Evolutionary conservation across 2,329 filamentous ascomycete genomes (phyloP).

Genomic region (Aspergillus tamarii): DNA sequence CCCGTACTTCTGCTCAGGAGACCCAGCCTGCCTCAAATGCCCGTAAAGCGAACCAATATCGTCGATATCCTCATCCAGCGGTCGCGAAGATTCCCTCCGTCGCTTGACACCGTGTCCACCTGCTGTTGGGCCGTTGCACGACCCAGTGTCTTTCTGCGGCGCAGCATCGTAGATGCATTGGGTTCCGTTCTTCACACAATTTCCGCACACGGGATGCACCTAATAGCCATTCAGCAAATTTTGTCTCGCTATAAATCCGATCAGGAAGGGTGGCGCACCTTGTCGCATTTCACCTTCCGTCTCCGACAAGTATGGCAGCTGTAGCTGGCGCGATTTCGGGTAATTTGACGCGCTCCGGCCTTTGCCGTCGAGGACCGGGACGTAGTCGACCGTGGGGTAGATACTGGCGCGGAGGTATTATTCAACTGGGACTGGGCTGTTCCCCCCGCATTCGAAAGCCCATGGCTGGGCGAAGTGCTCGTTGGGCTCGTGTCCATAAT

Average conservation of each 20-base stretch:
- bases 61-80: slow-evolving; percentile 35
- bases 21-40: slow-evolving; percentile 30
- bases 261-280: slow-evolving; percentile 27
- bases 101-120: slow-evolving; percentile 39
- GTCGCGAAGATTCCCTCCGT: slow-evolving; percentile 34
- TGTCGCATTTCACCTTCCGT: slow-evolving; percentile 53
- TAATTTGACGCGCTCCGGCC: slow-evolving; percentile 46
- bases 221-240: slow-evolving; percentile 18
- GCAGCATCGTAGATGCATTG: slow-evolving; percentile 47
- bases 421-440: slow-evolving; percentile 13
- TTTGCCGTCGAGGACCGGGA: slow-evolving; percentile 19
- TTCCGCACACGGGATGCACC: slow-evolving; percentile 50
- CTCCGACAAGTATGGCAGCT: slow-evolving; percentile 51
- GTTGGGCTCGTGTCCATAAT: slow-evolving; percentile 26
- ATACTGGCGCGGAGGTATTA: slow-evolving; percentile 9
- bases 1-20: slow-evolving; percentile 31
- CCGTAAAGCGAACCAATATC: slow-evolving; percentile 38
- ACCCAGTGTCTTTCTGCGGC: slow-evolving; percentile 28
- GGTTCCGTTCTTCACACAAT: slow-evolving; percentile 48
- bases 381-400: slow-evolving; percentile 10
- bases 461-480: slow-evolving; percentile 16
- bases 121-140: slow-evolving; percentile 17
- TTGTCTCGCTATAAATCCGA: neutral
- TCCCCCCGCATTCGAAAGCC: slow-evolving; percentile 12
- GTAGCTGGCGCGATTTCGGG: slow-evolving; percentile 51